Evolutionary conservation across 768 basidiomycete genomes (phyloP).

Genomic region (Suillus clintonianus): DNA sequence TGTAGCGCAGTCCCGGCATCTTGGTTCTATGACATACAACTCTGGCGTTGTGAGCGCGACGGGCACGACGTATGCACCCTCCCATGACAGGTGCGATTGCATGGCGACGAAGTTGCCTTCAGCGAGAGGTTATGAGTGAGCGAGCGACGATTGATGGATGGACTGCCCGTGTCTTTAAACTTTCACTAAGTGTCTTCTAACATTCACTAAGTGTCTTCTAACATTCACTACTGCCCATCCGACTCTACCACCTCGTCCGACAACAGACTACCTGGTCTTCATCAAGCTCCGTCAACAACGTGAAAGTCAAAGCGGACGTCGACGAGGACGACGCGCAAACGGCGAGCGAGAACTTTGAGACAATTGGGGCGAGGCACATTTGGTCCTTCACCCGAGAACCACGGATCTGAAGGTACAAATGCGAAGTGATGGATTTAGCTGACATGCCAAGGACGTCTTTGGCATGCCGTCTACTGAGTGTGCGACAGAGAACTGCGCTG

Average conservation of each 20-base stretch:
- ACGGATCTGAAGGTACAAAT: slow-evolving; percentile 41
- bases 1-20: slow-evolving; percentile 53
- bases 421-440: slow-evolving; percentile 51
- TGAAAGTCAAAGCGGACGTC: slow-evolving; percentile 17
- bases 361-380: slow-evolving; percentile 42
- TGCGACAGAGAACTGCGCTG: slow-evolving; percentile 8
- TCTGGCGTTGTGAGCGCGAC: neutral
- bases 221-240: slow-evolving; percentile 86
- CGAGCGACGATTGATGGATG: neutral
- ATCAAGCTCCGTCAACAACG: slow-evolving; percentile 41
- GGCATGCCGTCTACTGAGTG: slow-evolving; percentile 14
- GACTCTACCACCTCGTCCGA: slow-evolving; percentile 74
- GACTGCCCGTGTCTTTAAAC: no score
- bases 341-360: slow-evolving; percentile 25
- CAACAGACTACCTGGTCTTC: slow-evolving; percentile 76
- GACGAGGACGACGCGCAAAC: slow-evolving; percentile 30
- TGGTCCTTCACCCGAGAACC: no score
- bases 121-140: neutral
- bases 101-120: neutral
- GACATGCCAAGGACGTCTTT: slow-evolving; percentile 15
- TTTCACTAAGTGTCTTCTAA: no score
- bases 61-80: slow-evolving; percentile 49
- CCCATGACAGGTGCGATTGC: slow-evolving; percentile 33
- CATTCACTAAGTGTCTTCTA: no score
- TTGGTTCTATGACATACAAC: slow-evolving; percentile 29